phyloP scores from a whole-genome alignment of 2,329 filamentous ascomycete genomes.

The Hypoxylon sp. region DNA sequence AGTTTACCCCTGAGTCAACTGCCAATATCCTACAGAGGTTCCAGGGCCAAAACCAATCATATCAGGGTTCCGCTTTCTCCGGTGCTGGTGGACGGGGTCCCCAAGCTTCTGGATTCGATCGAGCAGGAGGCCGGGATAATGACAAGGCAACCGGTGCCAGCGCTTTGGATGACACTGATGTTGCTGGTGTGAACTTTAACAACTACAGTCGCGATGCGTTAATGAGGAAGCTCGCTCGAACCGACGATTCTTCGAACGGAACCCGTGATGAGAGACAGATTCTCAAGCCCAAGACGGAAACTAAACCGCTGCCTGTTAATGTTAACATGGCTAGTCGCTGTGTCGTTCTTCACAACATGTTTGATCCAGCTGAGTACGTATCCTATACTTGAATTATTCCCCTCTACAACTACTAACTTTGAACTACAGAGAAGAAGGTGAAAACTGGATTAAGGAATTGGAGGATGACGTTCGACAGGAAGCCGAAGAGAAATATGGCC shows the following conservation, averaged over 20 bases:
- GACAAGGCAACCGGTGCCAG: conserved; percentile 93
- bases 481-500: conserved; percentile 95
- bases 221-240: conserved; percentile 98
- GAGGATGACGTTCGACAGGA: conserved; percentile 94
- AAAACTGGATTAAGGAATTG: conserved; percentile 91
- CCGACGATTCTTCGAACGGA: conserved; percentile 81
- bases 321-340: conserved; percentile 95
- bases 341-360: conserved; percentile 95
- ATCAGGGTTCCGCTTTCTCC: conserved; percentile 92
- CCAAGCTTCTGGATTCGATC: conserved; percentile 90
- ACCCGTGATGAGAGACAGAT: conserved; percentile 79
- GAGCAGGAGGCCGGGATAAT: conserved; percentile 87
- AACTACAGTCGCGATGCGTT: conserved; percentile 98
- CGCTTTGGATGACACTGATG: conserved; percentile 96
- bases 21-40: conserved; percentile 93
- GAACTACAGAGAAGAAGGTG: conserved; percentile 81
- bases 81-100: conserved; percentile 89
- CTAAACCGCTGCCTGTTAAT: conserved; percentile 83
- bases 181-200: conserved; percentile 98
- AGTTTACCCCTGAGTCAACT: conserved; percentile 98
- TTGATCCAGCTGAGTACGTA: conserved; percentile 90
- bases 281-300: conserved; percentile 83
- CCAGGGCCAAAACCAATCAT: conserved; percentile 83
- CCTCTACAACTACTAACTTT: conserved; percentile 53
- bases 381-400: background rate